Evolutionary conservation across 2,329 filamentous ascomycete genomes (phyloP).

Genomic region (Trichoderma hamatum): DNA sequence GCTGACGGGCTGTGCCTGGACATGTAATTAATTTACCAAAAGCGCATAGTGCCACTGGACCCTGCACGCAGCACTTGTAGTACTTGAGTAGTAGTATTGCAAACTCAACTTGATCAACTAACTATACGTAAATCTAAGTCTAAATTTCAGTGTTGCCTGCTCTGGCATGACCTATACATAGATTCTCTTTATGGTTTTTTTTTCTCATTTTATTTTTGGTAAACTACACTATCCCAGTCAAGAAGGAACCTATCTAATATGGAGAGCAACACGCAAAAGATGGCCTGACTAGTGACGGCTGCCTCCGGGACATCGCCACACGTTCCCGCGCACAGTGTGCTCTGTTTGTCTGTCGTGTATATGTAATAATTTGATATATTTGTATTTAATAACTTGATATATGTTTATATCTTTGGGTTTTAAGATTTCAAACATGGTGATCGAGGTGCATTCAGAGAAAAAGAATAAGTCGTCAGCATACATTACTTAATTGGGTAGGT

Average conservation of each 20-base stretch:
- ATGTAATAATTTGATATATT: no score
- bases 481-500: no score
- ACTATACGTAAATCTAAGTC: not conserved
- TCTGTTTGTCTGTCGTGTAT: no score
- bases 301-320: not conserved
- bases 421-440: no score
- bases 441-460: not conserved
- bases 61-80: not conserved
- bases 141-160: not conserved
- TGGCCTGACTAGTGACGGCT: not conserved
- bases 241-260: not conserved
- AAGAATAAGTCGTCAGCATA: not conserved
- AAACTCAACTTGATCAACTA: not conserved
- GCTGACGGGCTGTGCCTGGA: conserved; percentile 13
- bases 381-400: no score
- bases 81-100: not conserved
- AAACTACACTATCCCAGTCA: not conserved
- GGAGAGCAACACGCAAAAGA: not conserved
- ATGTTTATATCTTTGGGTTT: no score
- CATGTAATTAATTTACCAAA: not conserved
- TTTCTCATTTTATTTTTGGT: not conserved
- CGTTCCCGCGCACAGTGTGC: not conserved
- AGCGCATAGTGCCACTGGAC: not conserved
- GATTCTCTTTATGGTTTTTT: not conserved
- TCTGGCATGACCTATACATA: not conserved